A percentile compares a stretch with the other conserved stretches of the same genome.
Conservation (phyloP, 176 grass and related monocot genomes). For the Rhynchospora pubera region DNA sequence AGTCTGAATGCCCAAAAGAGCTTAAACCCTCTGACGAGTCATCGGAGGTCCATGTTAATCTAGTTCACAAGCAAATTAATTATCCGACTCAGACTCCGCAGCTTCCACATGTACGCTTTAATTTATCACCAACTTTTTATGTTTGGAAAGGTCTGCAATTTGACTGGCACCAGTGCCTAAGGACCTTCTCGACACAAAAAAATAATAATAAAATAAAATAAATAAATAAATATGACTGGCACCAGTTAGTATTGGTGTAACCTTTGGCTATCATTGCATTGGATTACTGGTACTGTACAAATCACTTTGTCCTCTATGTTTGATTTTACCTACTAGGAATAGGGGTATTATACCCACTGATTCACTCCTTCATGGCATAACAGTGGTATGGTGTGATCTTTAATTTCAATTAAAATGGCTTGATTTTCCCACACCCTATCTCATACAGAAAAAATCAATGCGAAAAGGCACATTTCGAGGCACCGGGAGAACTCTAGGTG, state of each 20-base stretch:
- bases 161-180: neutral
- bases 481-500: conserved; percentile 35
- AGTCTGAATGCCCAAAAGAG: conserved; percentile 77
- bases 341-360: neutral
- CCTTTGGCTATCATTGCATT: neutral
- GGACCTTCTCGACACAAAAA: no score
- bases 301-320: neutral
- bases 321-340: neutral
- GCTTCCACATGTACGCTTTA: neutral
- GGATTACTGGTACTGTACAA: neutral
- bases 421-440: neutral
- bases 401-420: neutral
- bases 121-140: neutral
- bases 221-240: neutral
- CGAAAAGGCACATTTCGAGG: conserved; percentile 42
- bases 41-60: conserved; percentile 47
- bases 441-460: conserved; percentile 47
- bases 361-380: neutral
- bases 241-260: neutral
- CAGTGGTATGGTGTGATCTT: neutral
- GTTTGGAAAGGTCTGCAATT: neutral
- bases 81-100: conserved; percentile 29
- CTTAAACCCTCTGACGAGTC: conserved; percentile 51
- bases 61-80: conserved; percentile 45
- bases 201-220: no score